Evolutionary conservation across 2,329 filamentous ascomycete genomes (phyloP).

Genomic region (Pseudogymnoascus sp.): DNA sequence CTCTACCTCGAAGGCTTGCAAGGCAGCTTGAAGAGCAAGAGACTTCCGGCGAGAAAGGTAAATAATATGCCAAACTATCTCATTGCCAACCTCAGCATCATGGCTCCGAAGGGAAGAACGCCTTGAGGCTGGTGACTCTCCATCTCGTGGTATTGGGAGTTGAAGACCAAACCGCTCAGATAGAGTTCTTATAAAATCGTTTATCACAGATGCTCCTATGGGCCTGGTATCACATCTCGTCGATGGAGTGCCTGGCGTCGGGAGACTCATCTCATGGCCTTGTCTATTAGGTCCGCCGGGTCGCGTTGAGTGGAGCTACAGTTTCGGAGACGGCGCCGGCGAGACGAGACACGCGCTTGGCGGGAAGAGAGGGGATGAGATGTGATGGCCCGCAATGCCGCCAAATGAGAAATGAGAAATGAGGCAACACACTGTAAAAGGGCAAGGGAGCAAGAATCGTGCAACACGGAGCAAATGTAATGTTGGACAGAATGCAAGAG

Average conservation of each 20-base stretch:
- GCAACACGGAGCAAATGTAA: neutral
- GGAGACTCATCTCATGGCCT: slow-evolving; percentile 4
- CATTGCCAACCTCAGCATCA: neutral
- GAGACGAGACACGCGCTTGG: neutral
- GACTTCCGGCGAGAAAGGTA: neutral
- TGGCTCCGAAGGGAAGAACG: neutral
- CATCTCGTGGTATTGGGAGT: neutral
- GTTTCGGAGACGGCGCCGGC: neutral
- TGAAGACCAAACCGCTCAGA: neutral
- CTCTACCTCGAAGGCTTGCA: neutral
- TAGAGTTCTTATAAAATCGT: neutral
- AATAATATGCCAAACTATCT: neutral
- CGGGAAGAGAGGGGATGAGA: neutral
- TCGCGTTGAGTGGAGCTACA: neutral
- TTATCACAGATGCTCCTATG: neutral
- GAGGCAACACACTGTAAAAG: neutral
- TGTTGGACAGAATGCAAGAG: neutral
- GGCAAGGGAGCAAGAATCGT: neutral
- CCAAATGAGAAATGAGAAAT: neutral
- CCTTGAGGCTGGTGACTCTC: neutral
- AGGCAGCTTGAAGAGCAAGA: neutral
- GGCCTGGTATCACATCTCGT: neutral
- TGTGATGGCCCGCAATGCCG: neutral
- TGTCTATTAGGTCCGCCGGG: neutral
- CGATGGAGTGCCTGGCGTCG: neutral